Conservation (phyloP, 1,284 basidiomycete species). For the Ceratobasidium sp. region DNA sequence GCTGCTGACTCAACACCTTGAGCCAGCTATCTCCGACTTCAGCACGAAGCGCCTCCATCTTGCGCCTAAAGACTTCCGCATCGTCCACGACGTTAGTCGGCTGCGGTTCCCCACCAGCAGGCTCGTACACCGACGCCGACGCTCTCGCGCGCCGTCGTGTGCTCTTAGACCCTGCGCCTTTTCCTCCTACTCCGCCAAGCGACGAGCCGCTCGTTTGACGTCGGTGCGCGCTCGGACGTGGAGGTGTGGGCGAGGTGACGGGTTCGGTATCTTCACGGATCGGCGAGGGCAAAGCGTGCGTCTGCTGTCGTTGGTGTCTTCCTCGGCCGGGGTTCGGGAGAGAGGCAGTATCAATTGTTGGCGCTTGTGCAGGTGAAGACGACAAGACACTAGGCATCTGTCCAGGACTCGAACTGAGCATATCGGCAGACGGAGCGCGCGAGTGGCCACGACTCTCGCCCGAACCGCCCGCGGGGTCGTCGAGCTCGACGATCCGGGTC, state of each 20-base stretch:
- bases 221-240: conserved; percentile 2
- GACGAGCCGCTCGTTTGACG: conserved; percentile 39
- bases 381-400: conserved; percentile 58
- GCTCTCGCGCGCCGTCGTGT: conserved; percentile 63
- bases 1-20: conserved; percentile 76
- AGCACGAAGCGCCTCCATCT: conserved; percentile 80
- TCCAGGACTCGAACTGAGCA: conserved; percentile 55
- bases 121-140: conserved; percentile 72
- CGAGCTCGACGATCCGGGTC: conserved; percentile 51
- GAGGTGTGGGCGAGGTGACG: neutral
- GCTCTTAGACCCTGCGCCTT: neutral
- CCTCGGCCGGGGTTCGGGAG: neutral
- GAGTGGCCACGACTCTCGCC: conserved; percentile 21
- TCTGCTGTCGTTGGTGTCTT: conserved; percentile 34
- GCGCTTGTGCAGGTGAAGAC: neutral
- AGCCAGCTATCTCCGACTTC: conserved; percentile 91
- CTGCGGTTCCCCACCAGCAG: conserved; percentile 52
- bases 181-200: conserved; percentile 36
- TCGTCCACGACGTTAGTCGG: conserved; percentile 54
- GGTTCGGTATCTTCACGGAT: conserved; percentile 43
- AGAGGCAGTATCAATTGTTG: neutral
- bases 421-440: conserved; percentile 7
- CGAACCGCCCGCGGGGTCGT: conserved; percentile 19
- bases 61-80: conserved; percentile 76
- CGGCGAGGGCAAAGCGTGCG: conserved; percentile 15